Evolutionary conservation across 2,329 filamentous ascomycete genomes (phyloP), one percentile per base, ranked within the genome.

Genomic region (Lecanicillium sp.): DNA sequence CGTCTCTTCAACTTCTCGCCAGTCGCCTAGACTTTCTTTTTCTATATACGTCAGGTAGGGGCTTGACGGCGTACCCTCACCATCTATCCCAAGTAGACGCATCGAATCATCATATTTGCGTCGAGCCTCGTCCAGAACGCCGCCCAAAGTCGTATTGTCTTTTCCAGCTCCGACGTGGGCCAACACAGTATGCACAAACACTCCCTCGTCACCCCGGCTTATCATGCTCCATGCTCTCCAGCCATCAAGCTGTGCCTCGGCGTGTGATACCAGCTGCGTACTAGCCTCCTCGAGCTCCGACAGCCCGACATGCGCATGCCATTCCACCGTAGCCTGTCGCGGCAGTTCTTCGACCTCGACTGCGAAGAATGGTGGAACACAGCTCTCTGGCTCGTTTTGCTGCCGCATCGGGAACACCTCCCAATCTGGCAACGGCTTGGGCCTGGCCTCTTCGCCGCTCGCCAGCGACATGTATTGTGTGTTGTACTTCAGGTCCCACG

Each of bases 331-430:
- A 23, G 85, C 84, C 14, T 70, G 73, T 17, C 87, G 78, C 1
- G 93, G 93, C 11, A 98, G 73, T 54, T 83, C 78, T 36, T 83
- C 76, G 2, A 96, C 86, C 59, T 93, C 82, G 1, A 82, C 84
- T 0, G 84, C 77, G 60, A 93, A 85, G 56, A 90, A 75, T 0
- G 84, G 84, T 2, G 90, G 84, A 2, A 77, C 56, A 17, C 59
- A 64, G 3, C 54, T 57, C 43, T 61, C 54, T 19, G 62, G 55
- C 52, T 65, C 57, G 56, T 64, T 67, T 14, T 63, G 62, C 21
- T 69, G 63, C 20, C 62, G 60, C 17, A 65, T 60, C 9, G 60
- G 60, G 12, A 77, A 57, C 37, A 69, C 67, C 15, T 64, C 65
- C 73, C 70, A 79, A 61, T 75, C 76, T 0, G 83, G 77, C 9